Conservation (phyloP, 1,284 basidiomycete genomes). For the Heterobasidion occidentale region DNA sequence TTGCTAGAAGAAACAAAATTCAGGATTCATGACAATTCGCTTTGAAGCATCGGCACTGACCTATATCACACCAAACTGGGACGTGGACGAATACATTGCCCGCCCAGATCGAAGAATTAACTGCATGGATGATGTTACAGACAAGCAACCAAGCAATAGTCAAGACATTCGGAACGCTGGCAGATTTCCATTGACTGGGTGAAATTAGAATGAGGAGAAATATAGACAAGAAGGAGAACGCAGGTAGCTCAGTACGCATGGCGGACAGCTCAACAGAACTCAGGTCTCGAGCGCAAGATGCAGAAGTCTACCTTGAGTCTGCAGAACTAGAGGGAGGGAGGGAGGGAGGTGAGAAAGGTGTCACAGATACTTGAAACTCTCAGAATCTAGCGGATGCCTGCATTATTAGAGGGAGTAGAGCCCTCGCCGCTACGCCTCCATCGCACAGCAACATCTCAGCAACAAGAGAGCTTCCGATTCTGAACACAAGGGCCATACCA, state of each 20-base stretch:
- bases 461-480: constrained; percentile 9
- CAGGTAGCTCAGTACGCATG: constrained; percentile 41
- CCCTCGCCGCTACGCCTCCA: background rate
- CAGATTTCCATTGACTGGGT: constrained; percentile 31
- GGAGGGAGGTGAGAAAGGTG: background rate
- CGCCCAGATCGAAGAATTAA: constrained; percentile 38
- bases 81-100: constrained; percentile 24
- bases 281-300: constrained; percentile 3
- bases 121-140: constrained; percentile 31
- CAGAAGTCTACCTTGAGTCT: background rate
- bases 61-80: constrained; percentile 44
- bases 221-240: constrained; percentile 40
- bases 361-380: background rate
- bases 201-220: constrained; percentile 29
- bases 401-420: background rate
- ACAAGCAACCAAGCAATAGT: constrained; percentile 38
- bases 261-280: background rate
- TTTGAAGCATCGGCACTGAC: constrained; percentile 20
- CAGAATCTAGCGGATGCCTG: background rate
- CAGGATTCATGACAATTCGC: background rate
- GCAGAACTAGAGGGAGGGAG: background rate
- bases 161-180: constrained; percentile 41
- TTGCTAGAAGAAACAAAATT: constrained; percentile 19
- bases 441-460: background rate
- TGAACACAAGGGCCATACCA: constrained; percentile 8